Conservation (phyloP, 2,329 filamentous ascomycete genomes). For the Trichoderma sp. region DNA sequence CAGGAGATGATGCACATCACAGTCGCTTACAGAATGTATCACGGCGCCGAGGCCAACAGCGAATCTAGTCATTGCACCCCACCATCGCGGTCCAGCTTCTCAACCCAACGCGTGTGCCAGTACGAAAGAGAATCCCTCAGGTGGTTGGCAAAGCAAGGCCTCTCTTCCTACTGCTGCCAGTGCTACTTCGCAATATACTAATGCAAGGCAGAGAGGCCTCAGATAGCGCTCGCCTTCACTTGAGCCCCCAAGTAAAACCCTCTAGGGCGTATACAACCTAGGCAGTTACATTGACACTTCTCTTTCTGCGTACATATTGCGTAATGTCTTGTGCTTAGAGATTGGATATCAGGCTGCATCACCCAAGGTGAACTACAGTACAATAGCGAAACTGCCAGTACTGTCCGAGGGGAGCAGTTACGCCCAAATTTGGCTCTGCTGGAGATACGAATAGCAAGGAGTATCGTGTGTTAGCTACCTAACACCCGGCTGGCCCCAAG, state of each 20-base stretch:
- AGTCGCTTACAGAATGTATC: slow-evolving; percentile 11
- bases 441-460: not conserved
- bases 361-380: not conserved
- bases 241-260: not conserved
- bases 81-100: not conserved
- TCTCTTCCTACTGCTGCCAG: not conserved
- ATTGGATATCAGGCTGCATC: not conserved
- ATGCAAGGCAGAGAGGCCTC: not conserved
- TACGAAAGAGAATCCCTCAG: not conserved
- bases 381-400: not conserved
- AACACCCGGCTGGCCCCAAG: not conserved
- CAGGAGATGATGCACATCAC: slow-evolving; percentile 10
- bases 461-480: not conserved
- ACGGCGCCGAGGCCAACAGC: slow-evolving; percentile 10
- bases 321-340: not conserved
- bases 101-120: not conserved
- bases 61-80: slow-evolving; percentile 1
- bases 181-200: not conserved
- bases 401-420: not conserved
- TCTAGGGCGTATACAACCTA: not conserved
- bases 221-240: not conserved
- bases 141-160: not conserved
- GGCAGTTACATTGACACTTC: not conserved
- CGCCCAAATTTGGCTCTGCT: not conserved
- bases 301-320: not conserved